Conservation (phyloP, 768 basidiomycete genomes). For the Boletus pseudopeckii region DNA sequence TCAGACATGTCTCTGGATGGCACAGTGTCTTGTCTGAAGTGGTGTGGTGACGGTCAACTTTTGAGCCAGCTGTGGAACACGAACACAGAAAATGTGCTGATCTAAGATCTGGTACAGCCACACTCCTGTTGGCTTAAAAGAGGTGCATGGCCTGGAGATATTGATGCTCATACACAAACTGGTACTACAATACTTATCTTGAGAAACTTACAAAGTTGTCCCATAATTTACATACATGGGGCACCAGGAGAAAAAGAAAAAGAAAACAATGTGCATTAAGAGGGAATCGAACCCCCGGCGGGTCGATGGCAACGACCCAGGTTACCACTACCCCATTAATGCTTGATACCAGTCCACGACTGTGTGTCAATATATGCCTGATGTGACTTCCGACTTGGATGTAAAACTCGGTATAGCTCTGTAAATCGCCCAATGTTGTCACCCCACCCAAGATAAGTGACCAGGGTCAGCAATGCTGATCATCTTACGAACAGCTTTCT, state of each 20-base stretch:
- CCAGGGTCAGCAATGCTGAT: background rate
- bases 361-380: background rate
- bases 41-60: constrained; percentile 1
- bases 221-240: background rate
- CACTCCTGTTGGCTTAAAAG: no score
- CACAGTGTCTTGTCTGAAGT: background rate
- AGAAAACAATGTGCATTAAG: constrained; percentile 19
- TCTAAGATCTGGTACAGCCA: background rate
- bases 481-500: constrained; percentile 74
- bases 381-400: no score
- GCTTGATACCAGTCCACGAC: background rate
- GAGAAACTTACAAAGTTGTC: no score
- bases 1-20: constrained; percentile 11
- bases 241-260: background rate
- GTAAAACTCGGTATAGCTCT: no score
- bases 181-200: background rate
- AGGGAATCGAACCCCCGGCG: constrained; percentile 83
- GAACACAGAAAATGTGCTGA: constrained; percentile 13
- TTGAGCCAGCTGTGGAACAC: background rate
- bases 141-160: no score
- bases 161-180: no score
- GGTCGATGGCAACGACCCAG: constrained; percentile 74
- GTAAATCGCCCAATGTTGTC: no score
- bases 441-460: background rate
- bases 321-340: constrained; percentile 63